Evolutionary conservation across 305 asterid species (phyloP).

Genomic region (Plantago lanceolata): DNA sequence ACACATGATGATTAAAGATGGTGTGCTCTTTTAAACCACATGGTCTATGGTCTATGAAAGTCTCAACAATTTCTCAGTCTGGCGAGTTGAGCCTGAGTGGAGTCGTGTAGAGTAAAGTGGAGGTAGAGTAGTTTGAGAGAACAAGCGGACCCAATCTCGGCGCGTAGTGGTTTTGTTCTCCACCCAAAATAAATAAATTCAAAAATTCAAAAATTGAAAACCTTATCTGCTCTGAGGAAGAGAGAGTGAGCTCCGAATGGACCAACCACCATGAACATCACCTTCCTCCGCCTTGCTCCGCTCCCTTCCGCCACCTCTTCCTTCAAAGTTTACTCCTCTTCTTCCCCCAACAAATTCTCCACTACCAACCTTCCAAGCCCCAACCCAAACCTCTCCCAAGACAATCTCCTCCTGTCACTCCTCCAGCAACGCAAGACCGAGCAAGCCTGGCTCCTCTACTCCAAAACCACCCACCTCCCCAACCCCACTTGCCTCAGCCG

Average conservation of each 20-base stretch:
- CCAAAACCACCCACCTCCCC: constrained; percentile 51
- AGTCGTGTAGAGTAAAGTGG: too few relatives aligned
- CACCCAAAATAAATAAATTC: constrained; percentile 35
- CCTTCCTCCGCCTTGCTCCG: constrained; percentile 40
- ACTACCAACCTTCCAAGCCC: too few relatives aligned
- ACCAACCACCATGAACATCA: constrained; percentile 54
- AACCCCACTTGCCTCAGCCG: constrained; percentile 92
- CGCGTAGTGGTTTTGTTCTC: constrained; percentile 41
- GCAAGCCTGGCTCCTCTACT: constrained; percentile 72
- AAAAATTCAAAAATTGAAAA: constrained; percentile 11
- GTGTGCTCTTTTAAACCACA: too few relatives aligned
- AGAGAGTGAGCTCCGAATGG: too few relatives aligned
- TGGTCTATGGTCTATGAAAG: too few relatives aligned
- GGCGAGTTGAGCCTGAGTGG: too few relatives aligned
- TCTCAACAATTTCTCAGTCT: too few relatives aligned
- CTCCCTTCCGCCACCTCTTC: constrained; percentile 31
- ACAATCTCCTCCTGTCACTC: constrained; percentile 55
- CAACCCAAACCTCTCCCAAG: constrained; percentile 29
- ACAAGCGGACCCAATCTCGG: not conserved
- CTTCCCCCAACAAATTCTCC: not conserved
- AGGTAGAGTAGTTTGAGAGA: too few relatives aligned
- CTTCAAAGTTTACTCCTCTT: constrained; percentile 25
- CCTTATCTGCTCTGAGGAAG: not conserved
- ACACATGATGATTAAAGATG: too few relatives aligned
- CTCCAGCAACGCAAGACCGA: constrained; percentile 75